A percentile compares a stretch with the other conserved stretches of the same genome.
Conservation (phyloP, 441 rosid genomes). For the Gossypium schwendimanii region DNA sequence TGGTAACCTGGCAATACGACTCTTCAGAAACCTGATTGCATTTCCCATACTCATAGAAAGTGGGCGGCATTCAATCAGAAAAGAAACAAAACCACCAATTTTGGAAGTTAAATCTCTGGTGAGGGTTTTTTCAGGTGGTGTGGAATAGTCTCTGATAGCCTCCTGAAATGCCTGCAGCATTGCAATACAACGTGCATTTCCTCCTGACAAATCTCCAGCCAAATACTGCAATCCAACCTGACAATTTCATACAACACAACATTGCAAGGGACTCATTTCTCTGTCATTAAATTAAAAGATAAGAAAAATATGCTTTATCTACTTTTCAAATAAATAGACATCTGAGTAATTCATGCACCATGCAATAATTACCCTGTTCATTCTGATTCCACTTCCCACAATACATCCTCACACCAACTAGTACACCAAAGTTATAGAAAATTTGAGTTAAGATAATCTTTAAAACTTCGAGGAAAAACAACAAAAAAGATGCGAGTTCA, state of each 20-base stretch:
- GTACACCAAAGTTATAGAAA: not conserved
- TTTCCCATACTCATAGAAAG: constrained; percentile 78
- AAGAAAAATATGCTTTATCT: not conserved
- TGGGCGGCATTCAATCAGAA: constrained; percentile 56
- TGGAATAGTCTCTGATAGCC: constrained; percentile 46
- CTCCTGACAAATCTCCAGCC: constrained; percentile 50
- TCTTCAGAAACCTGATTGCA: constrained; percentile 61
- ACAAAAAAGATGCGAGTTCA: not conserved
- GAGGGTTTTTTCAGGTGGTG: constrained; percentile 47
- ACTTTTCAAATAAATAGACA: not conserved
- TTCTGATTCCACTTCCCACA: not conserved
- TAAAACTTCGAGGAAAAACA: not conserved
- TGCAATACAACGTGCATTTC: constrained; percentile 59
- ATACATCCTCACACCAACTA: not conserved
- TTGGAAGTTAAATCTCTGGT: constrained; percentile 48
- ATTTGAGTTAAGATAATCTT: not conserved
- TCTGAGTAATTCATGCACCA: not conserved
- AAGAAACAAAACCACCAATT: constrained; percentile 50
- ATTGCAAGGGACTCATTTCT: constrained; percentile 3
- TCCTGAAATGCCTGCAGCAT: constrained; percentile 63
- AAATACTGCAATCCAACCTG: constrained; percentile 61
- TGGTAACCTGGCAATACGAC: constrained; percentile 47
- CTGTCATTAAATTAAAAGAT: not conserved
- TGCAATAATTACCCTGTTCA: not conserved
- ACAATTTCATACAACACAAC: constrained; percentile 11